Base-by-base conservation (phyloP, 805 yeast species). In the Komagataella pseudopastoris region DNA sequence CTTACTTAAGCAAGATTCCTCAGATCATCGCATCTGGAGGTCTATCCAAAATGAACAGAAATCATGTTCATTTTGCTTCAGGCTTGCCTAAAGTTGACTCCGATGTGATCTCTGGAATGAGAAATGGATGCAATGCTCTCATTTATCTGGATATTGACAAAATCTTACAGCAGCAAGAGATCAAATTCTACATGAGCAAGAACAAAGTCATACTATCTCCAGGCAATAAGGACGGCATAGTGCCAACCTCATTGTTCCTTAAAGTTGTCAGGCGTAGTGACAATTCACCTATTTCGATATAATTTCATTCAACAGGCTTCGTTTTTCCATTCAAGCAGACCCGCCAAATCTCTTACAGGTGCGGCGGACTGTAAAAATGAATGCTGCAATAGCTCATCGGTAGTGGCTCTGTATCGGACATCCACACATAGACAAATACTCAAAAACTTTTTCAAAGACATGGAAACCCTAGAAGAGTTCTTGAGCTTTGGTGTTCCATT, bases 381-480 rank as follows among this genome's bases (percentile, higher is more conserved):
- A 62, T 90, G 96, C 53, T 78, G 81, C 45, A 93, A 70, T 51
- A 93, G 72, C 63, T 91, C 97, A 59, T 85, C 89, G 5, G 98
- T 88, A 16, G 84, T 77, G 1, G 98, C 98, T 59, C 99, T 78
- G 61, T 84, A 85, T 59, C 85, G 78, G 46, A 89, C 96, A 65
- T 95, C 98, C 44, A 91, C 98, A 68, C 96, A 88, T 23, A 93
- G 72, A 70, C 98, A 89, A 55, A 89, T 88, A 50, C 90, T 81
- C 64, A 93, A 74, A 63, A 93, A 93, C 62, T 85, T 81, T 71
- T 87, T 88, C 53, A 95, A 84, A 39, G 83, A 80, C 53, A 81
- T 74, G 7, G 91, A 81, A 54, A 93, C 71, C 44, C 72, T 59
- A 12, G 49, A 48, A 6, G 51, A 18, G 39, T 67, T 61, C 63